Evolutionary conservation across 1,139 yeast genomes (phyloP).

Genomic region (Suhomyces bokatorum): DNA sequence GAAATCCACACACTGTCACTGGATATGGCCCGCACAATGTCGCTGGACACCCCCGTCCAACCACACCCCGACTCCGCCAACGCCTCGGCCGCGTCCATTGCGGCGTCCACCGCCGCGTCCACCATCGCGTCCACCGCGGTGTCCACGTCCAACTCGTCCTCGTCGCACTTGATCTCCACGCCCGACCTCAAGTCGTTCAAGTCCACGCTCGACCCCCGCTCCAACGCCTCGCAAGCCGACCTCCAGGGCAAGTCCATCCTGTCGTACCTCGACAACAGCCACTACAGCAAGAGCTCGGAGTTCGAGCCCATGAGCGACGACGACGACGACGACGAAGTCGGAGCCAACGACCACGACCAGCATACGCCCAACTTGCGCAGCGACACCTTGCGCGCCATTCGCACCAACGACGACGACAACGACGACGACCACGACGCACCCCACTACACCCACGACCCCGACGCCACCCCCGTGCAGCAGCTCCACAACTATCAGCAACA

Average conservation of each 20-base stretch:
- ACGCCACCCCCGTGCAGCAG: constrained; percentile 16
- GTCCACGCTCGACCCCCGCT: constrained; percentile 40
- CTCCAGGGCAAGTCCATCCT: constrained; percentile 12
- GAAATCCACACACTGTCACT: no score
- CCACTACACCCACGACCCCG: constrained; percentile 23
- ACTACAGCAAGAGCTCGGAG: constrained; percentile 17
- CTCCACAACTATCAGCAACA: not conserved
- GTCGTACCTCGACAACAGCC: constrained; percentile 13
- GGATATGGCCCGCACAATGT: no score
- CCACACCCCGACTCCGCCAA: no score
- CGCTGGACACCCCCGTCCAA: no score
- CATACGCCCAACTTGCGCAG: constrained; percentile 19
- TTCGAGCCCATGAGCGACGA: constrained; percentile 13
- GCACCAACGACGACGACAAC: constrained; percentile 36
- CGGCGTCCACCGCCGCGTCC: not conserved
- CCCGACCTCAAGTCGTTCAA: constrained; percentile 18
- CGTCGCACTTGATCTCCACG: not conserved
- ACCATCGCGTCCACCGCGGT: not conserved
- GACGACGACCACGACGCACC: no score
- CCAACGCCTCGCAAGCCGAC: constrained; percentile 29
- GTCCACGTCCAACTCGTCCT: not conserved
- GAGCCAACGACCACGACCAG: not conserved
- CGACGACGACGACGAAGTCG: constrained; percentile 4
- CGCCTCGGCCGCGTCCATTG: no score
- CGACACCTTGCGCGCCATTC: constrained; percentile 33